Base-by-base conservation (phyloP, 495 filamentous ascomycete species). In the Lophiotrema nucula region DNA sequence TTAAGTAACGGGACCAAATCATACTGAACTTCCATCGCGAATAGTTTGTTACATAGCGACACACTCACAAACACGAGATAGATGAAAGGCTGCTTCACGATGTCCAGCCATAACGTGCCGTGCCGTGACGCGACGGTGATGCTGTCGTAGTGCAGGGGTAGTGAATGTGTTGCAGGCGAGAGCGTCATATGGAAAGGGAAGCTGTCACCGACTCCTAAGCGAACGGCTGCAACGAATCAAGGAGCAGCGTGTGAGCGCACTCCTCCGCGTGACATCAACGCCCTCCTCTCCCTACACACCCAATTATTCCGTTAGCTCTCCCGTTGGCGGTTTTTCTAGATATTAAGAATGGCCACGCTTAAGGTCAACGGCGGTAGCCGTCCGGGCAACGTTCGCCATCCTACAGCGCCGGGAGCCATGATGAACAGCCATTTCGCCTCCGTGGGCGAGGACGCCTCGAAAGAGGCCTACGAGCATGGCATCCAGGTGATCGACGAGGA, bases 401-500 rank as follows among this genome's bases (percentile, higher is more conserved):
- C 59, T 10, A 53, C 81, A 27, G 84, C 83, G 13, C 81, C 80
- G 31, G 74, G 81, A 41, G 55, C 78, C 58, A 83, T 88, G 78
- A 81, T 89, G 78, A 96, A 96, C 74, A 88, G 88, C 64, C 91
- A 96, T 71, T 92, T 96, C 74, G 89, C 89, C 60, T 75, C 82
- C 39, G 81, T 91, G 71, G 88, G 88, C 72, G 79, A 83, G 52
- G 79, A 79, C 72, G 78, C 81, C 56, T 77, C 77, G 41, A 74
- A 78, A 63, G 82, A 87, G 65, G 78, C 87, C 37, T 97, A 91
- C 71, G 87, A 88, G 69, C 89, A 93, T 81, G 93, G 93, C 47
- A 88, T 97, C 66, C 93, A 98, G 76, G 91, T 97, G 65, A 88
- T 98, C 62, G 89, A 97, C 71, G 92, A 88, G 76, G 83, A 96